Base-by-base conservation (phyloP, 2,329 filamentous ascomycete species). In the Sphaerulina populicola region DNA sequence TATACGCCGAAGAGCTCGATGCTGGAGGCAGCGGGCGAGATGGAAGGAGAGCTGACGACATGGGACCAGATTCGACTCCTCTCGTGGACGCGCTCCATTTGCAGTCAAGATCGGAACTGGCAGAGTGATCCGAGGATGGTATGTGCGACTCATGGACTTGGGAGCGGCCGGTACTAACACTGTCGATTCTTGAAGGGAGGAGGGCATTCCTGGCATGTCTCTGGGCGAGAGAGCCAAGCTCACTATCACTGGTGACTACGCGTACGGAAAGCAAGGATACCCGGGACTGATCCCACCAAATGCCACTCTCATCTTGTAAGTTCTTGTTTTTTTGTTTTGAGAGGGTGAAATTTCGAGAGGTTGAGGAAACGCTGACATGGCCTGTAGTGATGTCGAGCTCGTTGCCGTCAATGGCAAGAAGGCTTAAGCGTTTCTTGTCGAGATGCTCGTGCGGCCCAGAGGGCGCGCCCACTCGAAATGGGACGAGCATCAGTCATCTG, bases 141-240 rank as follows among this genome's bases (percentile, higher is more conserved):
- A 35, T 10, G 31, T 57, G 49, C 36, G 38, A 10, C 6, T n/a
- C 27, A n/a, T 7, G 8, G 49, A 56, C 75, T 72, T 74, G 54
- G 31, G 12, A 11, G 31, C 31, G 6, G 8, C 10, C 7, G 4
- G 6, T 75, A 35, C 23, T 27, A 27, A 27, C 4, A 27, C 6
- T 4, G 5, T 27, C 23, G 4, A 18, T 18, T 18, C 18, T 18
- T 18, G 4, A 1, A 35, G 74, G 74, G 74, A 77, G 58, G 72
- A 95, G 72, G 90, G 85, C 60, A 89, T 97, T 47, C 60, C 74
- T 39, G 75, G 81, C 66, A 96, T 98, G 91, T 83, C 84, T 67
- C 75, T 94, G 53, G 90, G 91, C 68, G 91, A 97, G 79, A 91
- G 87, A 75, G 83, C 88, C 48, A 86, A 81, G 46, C 77, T 98